These are phyloP conservation scores for Kwoniella sp. DNA, from an alignment of 768 basidiomycete genomes.

Conservation along the genomic window DNA sequence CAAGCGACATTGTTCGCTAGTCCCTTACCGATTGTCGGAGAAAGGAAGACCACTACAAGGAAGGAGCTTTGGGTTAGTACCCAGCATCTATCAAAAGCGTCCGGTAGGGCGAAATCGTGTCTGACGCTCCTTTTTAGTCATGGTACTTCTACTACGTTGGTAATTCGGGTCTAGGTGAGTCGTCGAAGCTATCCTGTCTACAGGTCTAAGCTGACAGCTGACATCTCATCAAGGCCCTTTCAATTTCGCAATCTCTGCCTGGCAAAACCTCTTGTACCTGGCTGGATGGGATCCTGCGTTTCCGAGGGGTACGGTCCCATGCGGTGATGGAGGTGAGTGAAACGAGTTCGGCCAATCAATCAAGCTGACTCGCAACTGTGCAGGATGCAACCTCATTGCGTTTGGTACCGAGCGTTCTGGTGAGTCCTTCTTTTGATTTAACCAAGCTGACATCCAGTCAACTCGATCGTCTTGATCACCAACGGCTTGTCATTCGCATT, in stretches of 20 bases:
- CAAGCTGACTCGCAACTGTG: conserved; percentile 1
- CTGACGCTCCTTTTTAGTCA: conserved; percentile 24
- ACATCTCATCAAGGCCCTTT: conserved; percentile 33
- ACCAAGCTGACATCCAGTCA: conserved; percentile 50
- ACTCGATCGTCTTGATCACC: conserved; percentile 74
- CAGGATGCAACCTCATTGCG: conserved; percentile 40
- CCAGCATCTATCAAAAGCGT: neutral
- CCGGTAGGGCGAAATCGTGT: neutral
- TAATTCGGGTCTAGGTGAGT: conserved; percentile 41
- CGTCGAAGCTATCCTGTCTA: neutral
- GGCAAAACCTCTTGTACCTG: conserved; percentile 47
- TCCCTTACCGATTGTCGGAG: conserved; percentile 45
- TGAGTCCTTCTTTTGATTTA: conserved; percentile 16
- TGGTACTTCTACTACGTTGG: conserved; percentile 52
- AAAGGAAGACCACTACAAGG: conserved; percentile 42
- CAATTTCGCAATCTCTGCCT: conserved; percentile 50
- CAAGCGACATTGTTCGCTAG: conserved; percentile 44
- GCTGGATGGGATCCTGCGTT: conserved; percentile 50
- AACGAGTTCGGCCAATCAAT: neutral
- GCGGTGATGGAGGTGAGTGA: conserved; percentile 37
- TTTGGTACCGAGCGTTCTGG: conserved; percentile 40
- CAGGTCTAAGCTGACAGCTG: neutral
- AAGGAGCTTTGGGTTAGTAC: conserved; percentile 48
- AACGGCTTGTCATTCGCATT: conserved; percentile 79
- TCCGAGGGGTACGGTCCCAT: conserved; percentile 35